Evolutionary conservation across 2,329 filamentous ascomycete genomes (phyloP), one percentile per base, ranked within the genome.

Genomic region (Cladosporium cucumerinum): DNA sequence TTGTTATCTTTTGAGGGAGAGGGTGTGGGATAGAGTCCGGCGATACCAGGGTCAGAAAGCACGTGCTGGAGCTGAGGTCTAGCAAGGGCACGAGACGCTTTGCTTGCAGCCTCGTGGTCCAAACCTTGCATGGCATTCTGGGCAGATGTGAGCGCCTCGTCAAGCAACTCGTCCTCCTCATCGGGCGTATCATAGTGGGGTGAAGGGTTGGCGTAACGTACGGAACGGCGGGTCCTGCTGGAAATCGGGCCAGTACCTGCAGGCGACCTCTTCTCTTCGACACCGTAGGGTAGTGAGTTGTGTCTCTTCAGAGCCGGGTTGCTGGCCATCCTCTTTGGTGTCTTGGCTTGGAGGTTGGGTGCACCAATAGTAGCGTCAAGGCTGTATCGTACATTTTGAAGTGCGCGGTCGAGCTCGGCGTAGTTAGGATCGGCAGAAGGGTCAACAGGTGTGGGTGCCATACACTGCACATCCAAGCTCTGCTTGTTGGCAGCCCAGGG

Each of bases 101-200:
- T 59, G 60, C 30, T 62, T 25, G 66, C 54, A 72, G 79, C 62
- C 72, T 73, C 67, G 74, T 75, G 78, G 65, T 87, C 91, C 66
- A 96, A 82, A 11, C 87, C 87, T 74, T 87, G 89, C 73, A 91
- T 90, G 8, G 88, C 91, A 67, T 86, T 87, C 72, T 89, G 89
- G 0, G 93, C 91, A 6, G 91, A 92, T 57, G 88, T 85, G 49
- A 97, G 82, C 23, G 88, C 93, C 78, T 99, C 95, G 70, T 97
- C 93, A 11, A 98, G 84, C 11, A 99, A 84, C 78, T 99, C 95
- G 66, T 99, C 95, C 74, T 98, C 94, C 78, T 99, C 95, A 72
- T 96, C 93, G 1, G 95, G 92, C 0, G 93, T 93, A 74, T 99
- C 95, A 75, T 98, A 97, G 67, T 92, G 89, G 72, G 91, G 89